Base-by-base conservation (phyloP, 1,284 basidiomycete genomes). In the Leucoagaricus sp. region DNA sequence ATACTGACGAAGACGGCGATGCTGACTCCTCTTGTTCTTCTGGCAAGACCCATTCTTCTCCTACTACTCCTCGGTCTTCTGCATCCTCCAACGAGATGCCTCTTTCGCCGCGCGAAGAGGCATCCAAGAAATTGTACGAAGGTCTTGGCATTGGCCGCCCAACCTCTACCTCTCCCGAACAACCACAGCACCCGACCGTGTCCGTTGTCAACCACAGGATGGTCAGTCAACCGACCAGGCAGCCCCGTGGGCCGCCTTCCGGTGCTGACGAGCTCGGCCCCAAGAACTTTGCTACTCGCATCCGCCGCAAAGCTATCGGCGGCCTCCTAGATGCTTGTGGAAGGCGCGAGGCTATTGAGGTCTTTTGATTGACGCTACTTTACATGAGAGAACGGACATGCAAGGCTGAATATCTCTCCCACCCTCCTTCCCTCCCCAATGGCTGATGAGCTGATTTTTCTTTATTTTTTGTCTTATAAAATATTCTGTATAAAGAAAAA, bases 251-350 rank as follows among this genome's bases (percentile, higher is more conserved):
- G 62, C 93, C 93, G 56, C 93, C 93, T 53, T 89, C 89, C 25
- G 89, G 89, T 68, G 83, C 85, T 57, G 91, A 93, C 65, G 93
- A 94, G 69, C 82, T 95, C 41, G 87, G 87, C n/a, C 84, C 88
- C 47, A 90, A 89, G 79, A 95, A 95, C 74, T 95, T 95, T 75
- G 92, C 93, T 15, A 84, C 85, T 21, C 83, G 91, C 64, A 87
- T 89, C 70, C 80, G 88, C 71, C 82, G 87, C 66, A 84, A 86
- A 76, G 88, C 88, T n/a, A 89, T 92, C 58, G 89, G 87, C 34
- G 89, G 89, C 28, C 73, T 89, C 64, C 83, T 91, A 75, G 86
- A 81, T 66, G 87, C 88, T 50, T 82, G 89, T 60, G 89, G 90
- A 75, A 80, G 84, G 65, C 77, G 88, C 62, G 87, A 87, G 67